Evolutionary conservation across 2,329 filamentous ascomycete genomes (phyloP), one percentile per base, ranked within the genome.

Genomic region (Ceratocystis variospora): DNA sequence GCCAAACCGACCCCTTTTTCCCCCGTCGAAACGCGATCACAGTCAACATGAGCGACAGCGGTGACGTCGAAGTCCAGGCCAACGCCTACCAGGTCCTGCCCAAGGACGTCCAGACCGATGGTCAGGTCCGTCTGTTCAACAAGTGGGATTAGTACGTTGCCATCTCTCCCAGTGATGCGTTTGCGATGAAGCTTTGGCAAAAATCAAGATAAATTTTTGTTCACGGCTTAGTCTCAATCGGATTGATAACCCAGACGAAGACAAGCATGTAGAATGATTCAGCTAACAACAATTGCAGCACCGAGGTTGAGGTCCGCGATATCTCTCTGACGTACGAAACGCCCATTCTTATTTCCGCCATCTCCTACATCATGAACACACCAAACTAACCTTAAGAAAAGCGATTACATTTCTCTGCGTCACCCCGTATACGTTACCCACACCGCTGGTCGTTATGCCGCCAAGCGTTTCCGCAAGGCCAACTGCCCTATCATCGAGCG

Each of bases 401-500:
- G 94, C 84, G 94, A 99, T 80, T 99, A 99, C 86, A 94, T 99
- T 80, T 94, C 96, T 82, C 96, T 99, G 85, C 91, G 94, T 80
- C 87, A 92, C 74, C 94, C 94, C 75, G 94, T 97, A 84, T 99
- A 97, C 84, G 87, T 96, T 81, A 91, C 94, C 79, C 94, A 99
- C 87, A 96, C 92, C 73, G 94, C 95, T 77, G 94, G 94, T 79
- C 90, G 92, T 79, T 99, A 96, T 87, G 94, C 94, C 78, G 86
- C 88, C 82, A 99, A 99, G 91, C 89, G 95, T 78, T 99, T 99
- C 90, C 90, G 94, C 85, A 99, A 99, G 88, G 94, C 95, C 79
- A 95, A 97, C 87, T 99, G 94, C 90, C 94, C 94, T 76, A 97
- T 99, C 87, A 96, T 99, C 78, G 94, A 99, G 89, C 93, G 94